These are phyloP conservation scores for Teratosphaeria epicoccoides DNA, from an alignment of 2,329 filamentous ascomycete genomes.

Conservation along the genomic window DNA sequence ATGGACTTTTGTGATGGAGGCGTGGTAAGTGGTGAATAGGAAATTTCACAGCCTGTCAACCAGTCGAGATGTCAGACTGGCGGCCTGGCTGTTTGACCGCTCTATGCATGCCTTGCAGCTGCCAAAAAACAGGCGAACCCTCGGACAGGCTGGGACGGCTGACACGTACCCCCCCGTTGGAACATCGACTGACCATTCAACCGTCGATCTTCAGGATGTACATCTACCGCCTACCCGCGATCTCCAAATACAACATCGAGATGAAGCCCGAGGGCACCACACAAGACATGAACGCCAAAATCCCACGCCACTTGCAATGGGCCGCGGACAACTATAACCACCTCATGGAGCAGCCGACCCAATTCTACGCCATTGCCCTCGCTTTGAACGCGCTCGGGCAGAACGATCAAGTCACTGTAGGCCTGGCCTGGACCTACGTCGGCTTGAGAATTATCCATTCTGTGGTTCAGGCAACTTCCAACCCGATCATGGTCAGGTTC, in stretches of 20 bases:
- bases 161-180: too few relatives aligned
- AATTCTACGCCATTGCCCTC: conserved; percentile 33
- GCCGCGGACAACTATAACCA: conserved; percentile 37
- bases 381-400: conserved; percentile 26
- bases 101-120: too few relatives aligned
- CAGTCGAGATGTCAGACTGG: too few relatives aligned
- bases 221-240: conserved; percentile 28
- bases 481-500: conserved; percentile 29
- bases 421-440: conserved; percentile 35
- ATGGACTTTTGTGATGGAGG: conserved; percentile 35
- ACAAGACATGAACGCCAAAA: conserved; percentile 10
- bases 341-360: conserved; percentile 35
- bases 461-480: conserved; percentile 30
- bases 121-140: too few relatives aligned
- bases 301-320: conserved; percentile 20
- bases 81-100: too few relatives aligned
- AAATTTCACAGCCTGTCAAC: too few relatives aligned
- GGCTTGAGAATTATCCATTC: conserved; percentile 31
- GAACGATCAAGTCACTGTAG: conserved; percentile 19
- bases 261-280: conserved; percentile 6
- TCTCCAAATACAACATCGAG: conserved; percentile 20
- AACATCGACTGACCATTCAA: too few relatives aligned
- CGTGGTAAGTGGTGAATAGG: too few relatives aligned
- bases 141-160: too few relatives aligned
- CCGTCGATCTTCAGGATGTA: too few relatives aligned